A percentile compares a stretch with the other conserved stretches of the same genome.
These are phyloP conservation scores for Apiospora hydei DNA, from an alignment of 2,329 filamentous ascomycete species.

Conservation along the genomic window DNA sequence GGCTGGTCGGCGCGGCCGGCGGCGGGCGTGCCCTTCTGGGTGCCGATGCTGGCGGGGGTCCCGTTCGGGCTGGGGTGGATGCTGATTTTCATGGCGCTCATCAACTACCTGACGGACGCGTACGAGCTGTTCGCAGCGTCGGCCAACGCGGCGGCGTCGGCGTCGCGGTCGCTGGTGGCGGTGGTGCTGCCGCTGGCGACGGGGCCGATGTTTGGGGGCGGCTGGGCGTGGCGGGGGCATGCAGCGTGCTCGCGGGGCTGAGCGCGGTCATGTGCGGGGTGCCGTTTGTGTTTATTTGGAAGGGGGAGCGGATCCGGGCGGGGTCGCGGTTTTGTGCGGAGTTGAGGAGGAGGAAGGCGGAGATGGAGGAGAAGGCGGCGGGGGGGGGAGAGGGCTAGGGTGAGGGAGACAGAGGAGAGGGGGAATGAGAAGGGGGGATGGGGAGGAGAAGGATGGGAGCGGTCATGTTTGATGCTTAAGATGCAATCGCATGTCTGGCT, in stretches of 20 bases:
- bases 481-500: no score
- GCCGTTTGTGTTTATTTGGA: constrained; percentile 62
- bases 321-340: constrained; percentile 69
- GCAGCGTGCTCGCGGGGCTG: constrained; percentile 58
- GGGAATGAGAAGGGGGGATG: background rate
- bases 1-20: constrained; percentile 61
- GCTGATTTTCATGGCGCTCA: constrained; percentile 68
- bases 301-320: constrained; percentile 61
- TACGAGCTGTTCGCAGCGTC: constrained; percentile 70
- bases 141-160: constrained; percentile 59
- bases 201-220: constrained; percentile 53
- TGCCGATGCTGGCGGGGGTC: constrained; percentile 66
- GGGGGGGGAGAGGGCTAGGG: constrained; percentile 35
- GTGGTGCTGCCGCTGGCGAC: constrained; percentile 65
- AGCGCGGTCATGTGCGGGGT: constrained; percentile 58
- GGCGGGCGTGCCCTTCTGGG: constrained; percentile 54
- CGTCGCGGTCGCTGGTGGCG: constrained; percentile 57
- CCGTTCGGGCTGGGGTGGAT: constrained; percentile 68
- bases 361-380: constrained; percentile 51
- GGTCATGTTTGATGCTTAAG: background rate
- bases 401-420: background rate
- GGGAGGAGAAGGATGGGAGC: background rate
- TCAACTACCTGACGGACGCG: constrained; percentile 73
- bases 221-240: constrained; percentile 58
- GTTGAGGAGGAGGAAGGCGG: constrained; percentile 58